Evolutionary conservation across 2,329 filamentous ascomycete species (phyloP).

Genomic region (Aureobasidium subglaciale): DNA sequence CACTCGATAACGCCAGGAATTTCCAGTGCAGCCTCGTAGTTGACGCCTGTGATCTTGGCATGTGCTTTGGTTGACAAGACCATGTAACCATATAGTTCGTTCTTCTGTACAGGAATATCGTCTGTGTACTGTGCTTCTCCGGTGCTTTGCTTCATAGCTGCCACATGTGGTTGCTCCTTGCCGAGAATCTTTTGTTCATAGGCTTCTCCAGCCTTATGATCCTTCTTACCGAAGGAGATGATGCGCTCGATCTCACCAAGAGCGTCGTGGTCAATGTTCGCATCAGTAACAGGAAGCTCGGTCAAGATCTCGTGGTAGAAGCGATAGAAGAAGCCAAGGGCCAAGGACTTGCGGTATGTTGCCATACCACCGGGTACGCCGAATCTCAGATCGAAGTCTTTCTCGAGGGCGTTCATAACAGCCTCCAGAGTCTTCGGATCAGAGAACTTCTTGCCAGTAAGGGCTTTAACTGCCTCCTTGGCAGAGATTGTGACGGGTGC

Average conservation of each 20-base stretch:
- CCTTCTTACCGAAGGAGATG: conserved; percentile 73
- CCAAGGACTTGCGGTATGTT: conserved; percentile 84
- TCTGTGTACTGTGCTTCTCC: conserved; percentile 96
- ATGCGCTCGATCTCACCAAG: conserved; percentile 78
- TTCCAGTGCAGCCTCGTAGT: conserved; percentile 68
- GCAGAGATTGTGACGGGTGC: conserved; percentile 85
- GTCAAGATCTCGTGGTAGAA: conserved; percentile 87
- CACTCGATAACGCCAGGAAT: conserved; percentile 80
- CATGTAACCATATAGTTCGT: conserved; percentile 82
- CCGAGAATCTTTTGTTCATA: conserved; percentile 81
- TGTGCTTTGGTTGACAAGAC: conserved; percentile 84
- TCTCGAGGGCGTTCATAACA: conserved; percentile 79
- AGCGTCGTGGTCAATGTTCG: conserved; percentile 62
- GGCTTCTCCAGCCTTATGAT: conserved; percentile 63
- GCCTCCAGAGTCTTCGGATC: conserved; percentile 80
- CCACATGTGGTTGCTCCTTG: conserved; percentile 78
- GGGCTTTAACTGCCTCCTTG: conserved; percentile 65
- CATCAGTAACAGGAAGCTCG: conserved; percentile 44
- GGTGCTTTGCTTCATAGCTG: conserved; percentile 86
- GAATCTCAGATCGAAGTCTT: conserved; percentile 82
- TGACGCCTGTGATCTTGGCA: conserved; percentile 73
- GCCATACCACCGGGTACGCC: conserved; percentile 96
- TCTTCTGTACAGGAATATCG: conserved; percentile 79
- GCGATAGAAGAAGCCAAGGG: conserved; percentile 90
- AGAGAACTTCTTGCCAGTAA: conserved; percentile 71